A percentile compares a stretch with the other conserved stretches of the same genome.
Evolutionary conservation across 73 alveolate genomes (phyloP).

Genomic region (Tetrahymena borealis): DNA sequence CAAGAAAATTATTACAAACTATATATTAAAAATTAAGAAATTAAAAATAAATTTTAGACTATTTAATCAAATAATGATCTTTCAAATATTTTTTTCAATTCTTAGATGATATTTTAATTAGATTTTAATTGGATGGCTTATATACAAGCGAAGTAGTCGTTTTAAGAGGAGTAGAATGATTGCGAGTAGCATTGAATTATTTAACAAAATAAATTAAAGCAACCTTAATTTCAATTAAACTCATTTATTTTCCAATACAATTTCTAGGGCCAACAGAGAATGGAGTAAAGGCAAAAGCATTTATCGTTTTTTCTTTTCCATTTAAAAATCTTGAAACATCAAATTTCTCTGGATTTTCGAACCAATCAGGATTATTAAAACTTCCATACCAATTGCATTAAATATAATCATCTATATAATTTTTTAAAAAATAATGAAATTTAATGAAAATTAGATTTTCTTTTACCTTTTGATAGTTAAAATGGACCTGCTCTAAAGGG

Average conservation of each 20-base stretch:
- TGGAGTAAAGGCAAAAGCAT: constrained; percentile 15
- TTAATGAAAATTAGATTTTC: background rate
- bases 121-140: background rate
- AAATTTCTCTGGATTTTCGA: background rate
- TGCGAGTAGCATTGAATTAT: background rate
- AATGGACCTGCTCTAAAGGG: background rate
- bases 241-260: constrained; percentile 38
- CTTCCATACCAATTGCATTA: background rate
- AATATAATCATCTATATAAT: background rate
- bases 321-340: background rate
- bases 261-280: constrained; percentile 28
- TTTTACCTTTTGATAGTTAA: background rate
- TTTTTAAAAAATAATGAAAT: background rate
- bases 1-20: too few relatives aligned
- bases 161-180: background rate
- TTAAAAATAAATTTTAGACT: too few relatives aligned
- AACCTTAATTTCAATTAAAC: constrained; percentile 11
- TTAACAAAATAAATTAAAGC: constrained; percentile 10
- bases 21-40: too few relatives aligned
- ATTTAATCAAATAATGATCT: too few relatives aligned
- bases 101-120: background rate
- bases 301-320: background rate
- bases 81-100: background rate
- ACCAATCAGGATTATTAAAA: background rate
- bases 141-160: background rate